Base-by-base conservation (phyloP, 495 filamentous ascomycete species). In the Tetracladium setigerum region DNA sequence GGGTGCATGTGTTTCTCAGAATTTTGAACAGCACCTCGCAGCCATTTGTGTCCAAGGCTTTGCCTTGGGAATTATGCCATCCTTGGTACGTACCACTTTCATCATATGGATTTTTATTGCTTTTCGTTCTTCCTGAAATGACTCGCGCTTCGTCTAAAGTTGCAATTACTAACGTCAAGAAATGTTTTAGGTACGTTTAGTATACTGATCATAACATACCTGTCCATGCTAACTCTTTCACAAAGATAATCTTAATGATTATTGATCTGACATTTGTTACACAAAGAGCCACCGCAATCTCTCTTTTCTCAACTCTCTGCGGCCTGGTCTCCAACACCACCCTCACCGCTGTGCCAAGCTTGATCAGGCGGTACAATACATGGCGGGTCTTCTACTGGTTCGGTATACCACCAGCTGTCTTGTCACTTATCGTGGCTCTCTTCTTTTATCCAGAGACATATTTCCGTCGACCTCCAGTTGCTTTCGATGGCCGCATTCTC, bases 381-480 rank as follows among this genome's bases (percentile, higher is more conserved):
- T 47, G 44, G 44, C 16, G 44, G 10, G 19, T 18, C 1, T 47
- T 47, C 33, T 47, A 47, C 36, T 47, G 44, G 44, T 18, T 43
- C 12, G 47, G 44, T 44, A 34, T 17, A 13, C 7, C 48, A 14
- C 50, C 50, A 17, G 15, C 27, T 12, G 19, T 32, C 16, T 5
- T 44, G 3, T 5, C 50, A 9, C 6, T 42, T 22, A 13, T 47
- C 4, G 12, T 53, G 10, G 38, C 44, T 12, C 44, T 47, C 13
- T 43, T 53, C 38, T 44, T 47, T 33, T 38, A 19, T 30, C 50
- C 50, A 12, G 50, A 53, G 30, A 53, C 50, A 44, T 53, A 47
- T 14, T 53, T 43, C 24, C 12, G 41, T 8, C 50, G 50, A n/a
- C 50, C 50, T 6, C 38, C 50, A 12, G 39, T 53, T 5, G 50